phyloP scores from a whole-genome alignment of 345 rosid species.

The Lenwebbia sp. region DNA sequence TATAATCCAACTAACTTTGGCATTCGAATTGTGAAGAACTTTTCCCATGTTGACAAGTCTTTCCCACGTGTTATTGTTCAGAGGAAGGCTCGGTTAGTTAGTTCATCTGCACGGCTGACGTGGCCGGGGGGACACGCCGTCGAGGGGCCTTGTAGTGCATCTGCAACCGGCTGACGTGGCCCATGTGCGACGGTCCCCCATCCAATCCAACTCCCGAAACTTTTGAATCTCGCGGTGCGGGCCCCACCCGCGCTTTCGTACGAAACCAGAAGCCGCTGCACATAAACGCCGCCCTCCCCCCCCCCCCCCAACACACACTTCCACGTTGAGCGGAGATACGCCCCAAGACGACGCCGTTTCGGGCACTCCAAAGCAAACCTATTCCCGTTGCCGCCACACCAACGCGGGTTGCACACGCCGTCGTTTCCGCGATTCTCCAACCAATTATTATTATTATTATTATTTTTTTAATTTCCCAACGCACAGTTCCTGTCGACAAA shows the following conservation, averaged over 20 bases:
- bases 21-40: background rate
- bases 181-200: background rate
- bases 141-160: background rate
- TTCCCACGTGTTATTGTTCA: background rate
- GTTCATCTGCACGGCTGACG: background rate
- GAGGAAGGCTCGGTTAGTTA: too few species aligned
- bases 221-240: background rate
- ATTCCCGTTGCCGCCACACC: background rate
- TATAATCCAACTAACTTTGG: background rate
- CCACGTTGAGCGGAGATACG: too few species aligned
- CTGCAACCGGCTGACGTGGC: background rate
- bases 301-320: too few species aligned
- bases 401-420: background rate
- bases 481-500: background rate
- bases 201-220: background rate
- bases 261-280: background rate
- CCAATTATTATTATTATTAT: background rate
- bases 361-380: background rate
- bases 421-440: background rate
- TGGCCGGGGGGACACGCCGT: background rate
- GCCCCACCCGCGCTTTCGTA: background rate
- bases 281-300: background rate
- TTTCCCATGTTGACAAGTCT: rapidly evolving
- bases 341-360: background rate
- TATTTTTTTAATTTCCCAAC: background rate